These are phyloP conservation scores for Diphasiastrum complanatum DNA, from an alignment of 83 land plant species.

Conservation along the genomic window DNA sequence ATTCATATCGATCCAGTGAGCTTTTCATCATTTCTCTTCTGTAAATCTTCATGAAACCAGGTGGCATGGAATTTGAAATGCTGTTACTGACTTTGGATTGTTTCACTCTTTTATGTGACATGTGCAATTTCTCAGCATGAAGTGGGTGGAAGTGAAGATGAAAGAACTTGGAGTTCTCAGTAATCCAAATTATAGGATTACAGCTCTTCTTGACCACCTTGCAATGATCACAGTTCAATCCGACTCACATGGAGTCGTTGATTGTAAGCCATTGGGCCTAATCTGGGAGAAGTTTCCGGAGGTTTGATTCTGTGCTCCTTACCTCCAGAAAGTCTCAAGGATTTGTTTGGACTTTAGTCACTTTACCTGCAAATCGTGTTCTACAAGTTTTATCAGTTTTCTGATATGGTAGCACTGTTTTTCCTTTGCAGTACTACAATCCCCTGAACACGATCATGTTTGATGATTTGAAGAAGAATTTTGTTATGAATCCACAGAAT, in stretches of 20 bases:
- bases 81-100: background rate
- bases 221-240: slow-evolving; percentile 97
- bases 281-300: slow-evolving; percentile 88
- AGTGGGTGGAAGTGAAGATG: slow-evolving; percentile 99
- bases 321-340: background rate
- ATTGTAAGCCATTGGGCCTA: slow-evolving; percentile 98
- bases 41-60: no score
- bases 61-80: no score
- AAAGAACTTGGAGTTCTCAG: slow-evolving; percentile 84
- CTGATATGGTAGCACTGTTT: slow-evolving; percentile 4
- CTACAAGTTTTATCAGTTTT: background rate
- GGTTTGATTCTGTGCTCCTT: slow-evolving; percentile 33
- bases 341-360: background rate
- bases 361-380: background rate
- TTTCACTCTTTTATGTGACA: slow-evolving; percentile 11
- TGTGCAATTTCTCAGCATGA: slow-evolving; percentile 55
- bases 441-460: slow-evolving; percentile 88
- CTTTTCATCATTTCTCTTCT: no score
- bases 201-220: slow-evolving; percentile 84
- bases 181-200: slow-evolving; percentile 85
- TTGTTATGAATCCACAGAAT: slow-evolving; percentile 98
- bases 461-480: slow-evolving; percentile 88
- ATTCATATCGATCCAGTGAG: no score
- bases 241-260: slow-evolving; percentile 66
- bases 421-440: slow-evolving; percentile 63